A percentile compares a stretch with the other conserved stretches of the same genome.
Conservation (phyloP, 805 yeast species). For the Candida piceae region DNA sequence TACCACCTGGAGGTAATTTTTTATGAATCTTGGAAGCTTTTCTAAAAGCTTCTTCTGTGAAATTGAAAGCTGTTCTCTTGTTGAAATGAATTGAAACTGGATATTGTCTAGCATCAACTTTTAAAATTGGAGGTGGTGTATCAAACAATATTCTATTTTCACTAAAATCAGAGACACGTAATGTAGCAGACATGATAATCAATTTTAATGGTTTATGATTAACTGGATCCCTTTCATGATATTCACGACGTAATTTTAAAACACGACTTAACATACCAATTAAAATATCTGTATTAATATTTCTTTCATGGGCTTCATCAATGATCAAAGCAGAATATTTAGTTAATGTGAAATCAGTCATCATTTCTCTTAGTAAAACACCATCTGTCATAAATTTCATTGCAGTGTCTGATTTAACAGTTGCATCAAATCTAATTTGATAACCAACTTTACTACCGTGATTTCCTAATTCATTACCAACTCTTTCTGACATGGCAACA, state of each 20-base stretch:
- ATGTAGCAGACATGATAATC: slow-evolving; percentile 94
- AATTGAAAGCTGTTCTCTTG: slow-evolving; percentile 69
- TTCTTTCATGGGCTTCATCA: slow-evolving; percentile 98
- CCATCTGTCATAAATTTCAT: slow-evolving; percentile 93
- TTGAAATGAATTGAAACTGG: slow-evolving; percentile 93
- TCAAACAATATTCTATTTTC: slow-evolving; percentile 69
- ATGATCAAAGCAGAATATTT: slow-evolving; percentile 84
- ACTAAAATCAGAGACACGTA: slow-evolving; percentile 88
- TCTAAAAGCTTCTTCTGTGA: slow-evolving; percentile 78
- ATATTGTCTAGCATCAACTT: slow-evolving; percentile 88
- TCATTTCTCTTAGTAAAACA: slow-evolving; percentile 88
- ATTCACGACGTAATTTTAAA: slow-evolving; percentile 60
- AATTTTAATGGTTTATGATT: slow-evolving; percentile 64
- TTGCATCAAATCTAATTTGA: slow-evolving; percentile 78
- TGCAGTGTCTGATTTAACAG: slow-evolving; percentile 58
- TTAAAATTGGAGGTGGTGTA: slow-evolving; percentile 77
- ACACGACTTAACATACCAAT: slow-evolving; percentile 93
- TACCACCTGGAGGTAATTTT: slow-evolving; percentile 88
- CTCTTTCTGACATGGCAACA: slow-evolving; percentile 84
- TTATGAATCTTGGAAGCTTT: slow-evolving; percentile 86
- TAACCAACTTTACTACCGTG: slow-evolving; percentile 68
- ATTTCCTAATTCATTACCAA: slow-evolving; percentile 68
- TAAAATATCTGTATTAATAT: slow-evolving; percentile 89
- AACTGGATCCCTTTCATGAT: slow-evolving; percentile 41
- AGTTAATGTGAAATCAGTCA: slow-evolving; percentile 73